Percentiles rank a stretch among this genome's conserved stretches.
Evolutionary conservation across 1,284 basidiomycete species (phyloP).

Genomic region (Moesziomyces parantarcticus): DNA sequence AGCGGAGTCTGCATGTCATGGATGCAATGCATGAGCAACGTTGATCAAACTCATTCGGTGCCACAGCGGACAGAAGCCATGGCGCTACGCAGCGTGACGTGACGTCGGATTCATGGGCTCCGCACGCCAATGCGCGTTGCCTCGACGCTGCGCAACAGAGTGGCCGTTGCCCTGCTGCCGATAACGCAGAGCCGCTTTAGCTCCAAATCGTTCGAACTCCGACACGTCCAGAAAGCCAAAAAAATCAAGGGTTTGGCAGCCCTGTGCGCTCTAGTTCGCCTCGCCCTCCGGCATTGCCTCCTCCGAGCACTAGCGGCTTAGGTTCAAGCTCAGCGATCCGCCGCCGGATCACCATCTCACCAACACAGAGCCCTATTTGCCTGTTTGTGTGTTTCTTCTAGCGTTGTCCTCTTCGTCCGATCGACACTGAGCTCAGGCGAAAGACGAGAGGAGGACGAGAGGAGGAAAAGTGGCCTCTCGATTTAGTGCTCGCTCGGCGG

Average conservation of each 20-base stretch:
- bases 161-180: neutral
- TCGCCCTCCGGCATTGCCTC: slow-evolving; percentile 13
- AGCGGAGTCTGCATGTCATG: neutral
- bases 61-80: neutral
- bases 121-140: neutral
- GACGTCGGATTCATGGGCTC: neutral
- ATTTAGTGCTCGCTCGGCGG: neutral
- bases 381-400: neutral
- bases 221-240: slow-evolving; percentile 22
- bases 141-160: neutral
- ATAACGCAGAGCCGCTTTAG: slow-evolving; percentile 5
- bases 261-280: neutral
- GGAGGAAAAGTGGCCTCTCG: too few relatives aligned
- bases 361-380: neutral
- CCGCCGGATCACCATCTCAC: neutral
- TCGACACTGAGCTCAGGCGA: neutral
- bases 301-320: slow-evolving; percentile 16
- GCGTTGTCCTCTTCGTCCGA: neutral
- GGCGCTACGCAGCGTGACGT: neutral
- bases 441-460: neutral
- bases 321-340: slow-evolving; percentile 16
- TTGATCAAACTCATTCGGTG: neutral
- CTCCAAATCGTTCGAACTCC: slow-evolving; percentile 12
- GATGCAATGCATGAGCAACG: neutral
- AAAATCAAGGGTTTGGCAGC: neutral